phyloP scores from a whole-genome alignment of 2,329 filamentous ascomycete genomes.

The Tricladium varicosporioides region DNA sequence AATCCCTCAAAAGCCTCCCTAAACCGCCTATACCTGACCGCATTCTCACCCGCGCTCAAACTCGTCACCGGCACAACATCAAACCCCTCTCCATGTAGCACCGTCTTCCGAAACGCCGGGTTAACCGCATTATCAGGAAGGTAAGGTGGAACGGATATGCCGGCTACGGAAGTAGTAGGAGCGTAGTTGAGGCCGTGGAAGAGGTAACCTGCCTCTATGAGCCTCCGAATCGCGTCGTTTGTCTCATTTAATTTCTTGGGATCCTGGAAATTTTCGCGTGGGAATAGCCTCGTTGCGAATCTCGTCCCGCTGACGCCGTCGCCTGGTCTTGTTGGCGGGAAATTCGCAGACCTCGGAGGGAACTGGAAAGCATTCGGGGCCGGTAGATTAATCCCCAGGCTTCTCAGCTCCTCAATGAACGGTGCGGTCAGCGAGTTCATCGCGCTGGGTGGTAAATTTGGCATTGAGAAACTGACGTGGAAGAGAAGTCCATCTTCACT shows the following conservation, averaged over 20 bases:
- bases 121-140: not conserved
- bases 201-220: not conserved
- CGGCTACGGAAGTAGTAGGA: not conserved
- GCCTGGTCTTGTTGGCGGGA: not conserved
- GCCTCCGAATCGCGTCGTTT: not conserved
- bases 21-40: too few species aligned
- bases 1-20: too few species aligned
- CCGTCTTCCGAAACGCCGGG: not conserved
- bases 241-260: not conserved
- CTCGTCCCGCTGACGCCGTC: not conserved
- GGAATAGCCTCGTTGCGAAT: not conserved
- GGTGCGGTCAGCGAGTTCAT: not conserved
- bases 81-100: not conserved
- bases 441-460: not conserved
- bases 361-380: not conserved
- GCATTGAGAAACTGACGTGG: not conserved
- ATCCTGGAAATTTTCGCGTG: not conserved
- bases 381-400: not conserved
- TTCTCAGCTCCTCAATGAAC: not conserved
- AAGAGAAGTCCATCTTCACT: not conserved
- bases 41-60: too few species aligned
- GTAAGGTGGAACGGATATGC: not conserved
- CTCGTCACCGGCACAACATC: not conserved
- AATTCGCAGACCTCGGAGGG: not conserved
- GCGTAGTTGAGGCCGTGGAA: not conserved